phyloP scores from a whole-genome alignment of 2,329 filamentous ascomycete genomes.

The Aspergillus sp. region DNA sequence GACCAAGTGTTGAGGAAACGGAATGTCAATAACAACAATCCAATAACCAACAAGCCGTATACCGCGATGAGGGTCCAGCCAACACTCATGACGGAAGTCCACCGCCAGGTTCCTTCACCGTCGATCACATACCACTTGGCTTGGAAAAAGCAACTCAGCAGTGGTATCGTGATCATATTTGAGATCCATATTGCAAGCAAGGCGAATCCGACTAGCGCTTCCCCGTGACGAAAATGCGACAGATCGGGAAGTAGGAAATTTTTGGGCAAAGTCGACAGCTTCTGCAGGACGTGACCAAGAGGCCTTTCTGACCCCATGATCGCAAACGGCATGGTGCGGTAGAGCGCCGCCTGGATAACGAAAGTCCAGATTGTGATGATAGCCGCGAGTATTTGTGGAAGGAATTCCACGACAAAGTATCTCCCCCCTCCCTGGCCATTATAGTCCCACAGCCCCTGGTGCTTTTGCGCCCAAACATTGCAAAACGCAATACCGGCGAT shows the following conservation, averaged over 20 bases:
- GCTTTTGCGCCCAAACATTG: slow-evolving; percentile 64
- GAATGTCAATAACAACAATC: slow-evolving; percentile 58
- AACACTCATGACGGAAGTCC: slow-evolving; percentile 75
- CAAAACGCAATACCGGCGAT: slow-evolving; percentile 70
- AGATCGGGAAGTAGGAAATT: slow-evolving; percentile 69
- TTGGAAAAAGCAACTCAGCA: slow-evolving; percentile 75
- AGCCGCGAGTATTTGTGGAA: slow-evolving; percentile 75
- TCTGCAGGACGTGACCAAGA: slow-evolving; percentile 61
- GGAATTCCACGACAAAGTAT: slow-evolving; percentile 83
- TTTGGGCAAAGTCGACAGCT: slow-evolving; percentile 59
- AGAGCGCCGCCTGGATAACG: slow-evolving; percentile 69
- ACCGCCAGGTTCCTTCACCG: slow-evolving; percentile 65
- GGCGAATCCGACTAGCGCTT: slow-evolving; percentile 65
- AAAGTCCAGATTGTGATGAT: slow-evolving; percentile 75
- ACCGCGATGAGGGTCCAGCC: slow-evolving; percentile 75
- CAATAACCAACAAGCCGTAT: slow-evolving; percentile 66
- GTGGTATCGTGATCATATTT: slow-evolving; percentile 71
- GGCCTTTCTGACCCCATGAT: slow-evolving; percentile 68
- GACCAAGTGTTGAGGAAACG: slow-evolving; percentile 67
- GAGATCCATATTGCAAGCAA: slow-evolving; percentile 73
- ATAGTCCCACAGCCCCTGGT: slow-evolving; percentile 68
- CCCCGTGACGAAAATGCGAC: slow-evolving; percentile 66
- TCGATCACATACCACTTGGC: slow-evolving; percentile 61
- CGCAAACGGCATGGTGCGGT: slow-evolving; percentile 74
- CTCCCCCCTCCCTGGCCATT: slow-evolving; percentile 66